A percentile compares a stretch with the other conserved stretches of the same genome.
phyloP scores from a whole-genome alignment of 768 basidiomycete genomes.

The Hericium erinaceus region DNA sequence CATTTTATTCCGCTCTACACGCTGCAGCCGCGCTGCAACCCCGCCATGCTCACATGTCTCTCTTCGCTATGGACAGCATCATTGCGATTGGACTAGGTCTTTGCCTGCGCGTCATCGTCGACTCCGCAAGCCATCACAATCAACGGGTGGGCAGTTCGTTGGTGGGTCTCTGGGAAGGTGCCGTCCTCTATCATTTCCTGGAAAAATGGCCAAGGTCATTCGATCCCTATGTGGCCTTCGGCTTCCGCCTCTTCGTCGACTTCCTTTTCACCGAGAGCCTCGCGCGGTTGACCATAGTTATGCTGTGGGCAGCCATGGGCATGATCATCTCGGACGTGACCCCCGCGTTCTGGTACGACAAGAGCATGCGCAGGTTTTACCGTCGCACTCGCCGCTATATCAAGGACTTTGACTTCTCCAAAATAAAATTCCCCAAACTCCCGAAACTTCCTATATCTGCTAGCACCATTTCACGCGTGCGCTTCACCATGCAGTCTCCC shows the following conservation, averaged over 20 bases:
- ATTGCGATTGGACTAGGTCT: slow-evolving; percentile 63
- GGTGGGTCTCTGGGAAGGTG: slow-evolving; percentile 73
- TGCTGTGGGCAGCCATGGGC: slow-evolving; percentile 44
- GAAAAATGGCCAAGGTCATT: slow-evolving; percentile 53
- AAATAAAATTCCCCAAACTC: neutral
- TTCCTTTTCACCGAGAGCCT: slow-evolving; percentile 54
- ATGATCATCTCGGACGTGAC: slow-evolving; percentile 45
- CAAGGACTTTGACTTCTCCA: slow-evolving; percentile 10
- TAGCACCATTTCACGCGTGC: slow-evolving; percentile 16
- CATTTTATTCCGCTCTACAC: neutral
- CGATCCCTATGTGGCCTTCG: slow-evolving; percentile 64
- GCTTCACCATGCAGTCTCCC: slow-evolving; percentile 7
- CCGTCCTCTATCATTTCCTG: slow-evolving; percentile 64
- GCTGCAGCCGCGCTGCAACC: neutral
- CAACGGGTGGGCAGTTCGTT: slow-evolving; percentile 51
- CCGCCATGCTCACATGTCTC: slow-evolving; percentile 3
- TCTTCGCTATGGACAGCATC: slow-evolving; percentile 51
- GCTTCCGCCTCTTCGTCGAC: slow-evolving; percentile 64
- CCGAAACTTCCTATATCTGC: slow-evolving; percentile 14
- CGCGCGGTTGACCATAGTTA: slow-evolving; percentile 34
- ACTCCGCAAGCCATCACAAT: slow-evolving; percentile 38
- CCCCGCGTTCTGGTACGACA: slow-evolving; percentile 36
- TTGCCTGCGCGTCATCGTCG: slow-evolving; percentile 52
- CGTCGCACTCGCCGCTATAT: slow-evolving; percentile 17
- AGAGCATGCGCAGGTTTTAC: slow-evolving; percentile 21